These are phyloP conservation scores for Mediolabrus comicus DNA, from an alignment of 108 stramenopile genomes.

Conservation along the genomic window DNA sequence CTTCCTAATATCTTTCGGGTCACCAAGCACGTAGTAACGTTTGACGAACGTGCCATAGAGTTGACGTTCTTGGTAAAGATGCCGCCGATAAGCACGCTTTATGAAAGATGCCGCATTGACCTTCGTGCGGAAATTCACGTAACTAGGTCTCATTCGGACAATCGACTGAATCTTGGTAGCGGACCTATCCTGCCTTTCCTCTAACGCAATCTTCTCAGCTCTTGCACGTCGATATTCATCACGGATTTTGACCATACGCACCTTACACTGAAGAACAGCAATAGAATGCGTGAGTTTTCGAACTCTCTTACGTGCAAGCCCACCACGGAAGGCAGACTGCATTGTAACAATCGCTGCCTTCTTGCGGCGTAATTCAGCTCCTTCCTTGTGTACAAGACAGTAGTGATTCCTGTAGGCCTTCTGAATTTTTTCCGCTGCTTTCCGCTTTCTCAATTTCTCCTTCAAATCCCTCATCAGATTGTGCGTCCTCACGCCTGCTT, in stretches of 20 bases:
- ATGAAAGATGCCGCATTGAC: conserved; percentile 24
- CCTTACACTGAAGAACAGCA: conserved; percentile 25
- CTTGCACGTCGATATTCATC: conserved; percentile 13
- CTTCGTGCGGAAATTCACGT: conserved; percentile 7
- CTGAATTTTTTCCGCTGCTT: conserved; percentile 37
- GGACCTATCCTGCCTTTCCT: conserved; percentile 23
- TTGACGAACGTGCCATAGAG: conserved; percentile 48
- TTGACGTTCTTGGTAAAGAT: conserved; percentile 33
- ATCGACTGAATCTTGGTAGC: conserved; percentile 71
- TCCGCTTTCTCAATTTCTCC: conserved; percentile 26
- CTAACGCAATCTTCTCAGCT: conserved; percentile 20
- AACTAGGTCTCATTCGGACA: conserved; percentile 48
- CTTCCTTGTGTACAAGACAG: conserved; percentile 21
- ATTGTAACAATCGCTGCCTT: conserved; percentile 31
- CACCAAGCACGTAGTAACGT: conserved; percentile 47
- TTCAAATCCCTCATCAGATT: conserved; percentile 35
- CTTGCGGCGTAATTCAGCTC: conserved; percentile 27
- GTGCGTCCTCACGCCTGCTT: conserved; percentile 22
- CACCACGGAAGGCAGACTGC: conserved; percentile 34
- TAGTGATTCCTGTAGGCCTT: conserved; percentile 32
- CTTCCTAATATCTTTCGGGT: conserved; percentile 39
- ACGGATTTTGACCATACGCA: conserved; percentile 16
- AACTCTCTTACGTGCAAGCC: conserved; percentile 33
- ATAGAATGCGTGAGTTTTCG: conserved; percentile 14
- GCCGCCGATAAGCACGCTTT: conserved; percentile 37